Percentiles rank a stretch among this genome's conserved stretches.
These are phyloP conservation scores for Phytophthora fragariaefolia DNA, from an alignment of 352 stramenopile species.

Conservation along the genomic window DNA sequence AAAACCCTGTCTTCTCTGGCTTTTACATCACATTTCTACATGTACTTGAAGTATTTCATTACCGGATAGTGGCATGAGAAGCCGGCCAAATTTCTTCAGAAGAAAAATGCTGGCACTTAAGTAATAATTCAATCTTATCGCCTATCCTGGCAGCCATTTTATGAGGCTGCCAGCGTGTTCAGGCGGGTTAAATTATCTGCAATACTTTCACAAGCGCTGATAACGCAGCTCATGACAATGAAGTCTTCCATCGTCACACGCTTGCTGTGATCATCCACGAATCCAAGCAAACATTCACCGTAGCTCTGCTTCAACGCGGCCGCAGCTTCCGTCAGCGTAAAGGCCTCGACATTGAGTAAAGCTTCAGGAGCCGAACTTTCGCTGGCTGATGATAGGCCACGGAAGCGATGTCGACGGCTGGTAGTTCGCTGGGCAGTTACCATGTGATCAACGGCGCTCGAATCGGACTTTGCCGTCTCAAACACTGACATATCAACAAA, in stretches of 20 bases:
- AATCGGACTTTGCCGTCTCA: conserved; percentile 23
- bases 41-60: no score
- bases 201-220: conserved; percentile 66
- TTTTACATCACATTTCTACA: no score
- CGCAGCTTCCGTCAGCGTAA: conserved; percentile 62
- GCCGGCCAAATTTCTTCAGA: no score
- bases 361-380: conserved; percentile 47
- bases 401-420: conserved; percentile 30
- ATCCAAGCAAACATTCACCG: conserved; percentile 54
- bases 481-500: conserved; percentile 42
- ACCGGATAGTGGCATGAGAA: no score
- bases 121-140: conserved; percentile 1
- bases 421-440: conserved; percentile 1
- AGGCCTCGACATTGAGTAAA: conserved; percentile 65
- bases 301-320: conserved; percentile 59
- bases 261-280: conserved; percentile 36
- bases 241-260: conserved; percentile 69
- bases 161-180: conserved; percentile 67
- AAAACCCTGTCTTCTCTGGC: no score
- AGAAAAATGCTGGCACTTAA: no score
- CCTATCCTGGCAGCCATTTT: not conserved
- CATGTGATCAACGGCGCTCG: conserved; percentile 12
- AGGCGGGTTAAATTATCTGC: conserved; percentile 59
- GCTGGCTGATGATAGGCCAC: conserved; percentile 34
- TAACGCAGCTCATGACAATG: conserved; percentile 77